These are phyloP conservation scores for Linanthus parryae DNA, from an alignment of 148 eudicot genomes.

Conservation along the genomic window DNA sequence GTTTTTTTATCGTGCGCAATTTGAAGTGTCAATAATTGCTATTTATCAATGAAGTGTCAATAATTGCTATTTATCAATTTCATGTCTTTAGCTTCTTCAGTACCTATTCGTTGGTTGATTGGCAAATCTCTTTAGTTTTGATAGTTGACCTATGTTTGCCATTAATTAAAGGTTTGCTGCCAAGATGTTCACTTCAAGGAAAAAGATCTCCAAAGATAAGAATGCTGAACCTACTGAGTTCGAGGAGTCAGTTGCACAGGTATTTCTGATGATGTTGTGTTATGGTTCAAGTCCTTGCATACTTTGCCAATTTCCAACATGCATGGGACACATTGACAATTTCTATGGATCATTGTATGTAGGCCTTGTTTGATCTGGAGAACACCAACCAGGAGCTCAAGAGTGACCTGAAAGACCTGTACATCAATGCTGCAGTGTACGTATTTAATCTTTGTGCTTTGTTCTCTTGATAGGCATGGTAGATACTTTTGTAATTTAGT, in stretches of 20 bases:
- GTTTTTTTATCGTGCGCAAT: too few relatives aligned
- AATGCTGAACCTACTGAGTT: slow-evolving; percentile 61
- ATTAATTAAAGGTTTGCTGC: too few relatives aligned
- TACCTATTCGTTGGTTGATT: too few relatives aligned
- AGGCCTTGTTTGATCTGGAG: slow-evolving; percentile 87
- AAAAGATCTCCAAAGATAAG: slow-evolving; percentile 69
- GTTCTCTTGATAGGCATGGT: background rate
- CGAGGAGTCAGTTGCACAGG: slow-evolving; percentile 82
- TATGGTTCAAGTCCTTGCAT: background rate
- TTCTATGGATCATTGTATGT: background rate
- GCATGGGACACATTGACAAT: too few relatives aligned
- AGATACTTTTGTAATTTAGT: background rate
- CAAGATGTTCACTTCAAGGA: slow-evolving; percentile 60
- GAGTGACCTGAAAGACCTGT: slow-evolving; percentile 81
- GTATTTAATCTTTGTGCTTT: slow-evolving; percentile 7
- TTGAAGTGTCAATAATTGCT: too few relatives aligned
- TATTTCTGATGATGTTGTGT: slow-evolving; percentile 1
- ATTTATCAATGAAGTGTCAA: too few relatives aligned
- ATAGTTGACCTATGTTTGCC: too few relatives aligned
- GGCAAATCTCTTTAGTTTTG: too few relatives aligned
- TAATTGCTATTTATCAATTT: too few relatives aligned
- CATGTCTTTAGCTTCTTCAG: too few relatives aligned
- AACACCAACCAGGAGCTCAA: slow-evolving; percentile 56
- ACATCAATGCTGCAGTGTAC: slow-evolving; percentile 69
- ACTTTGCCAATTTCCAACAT: too few relatives aligned